A percentile compares a stretch with the other conserved stretches of the same genome.
These are phyloP conservation scores for Orbilia quercus DNA, from an alignment of 2,329 filamentous ascomycete species.

Conservation along the genomic window DNA sequence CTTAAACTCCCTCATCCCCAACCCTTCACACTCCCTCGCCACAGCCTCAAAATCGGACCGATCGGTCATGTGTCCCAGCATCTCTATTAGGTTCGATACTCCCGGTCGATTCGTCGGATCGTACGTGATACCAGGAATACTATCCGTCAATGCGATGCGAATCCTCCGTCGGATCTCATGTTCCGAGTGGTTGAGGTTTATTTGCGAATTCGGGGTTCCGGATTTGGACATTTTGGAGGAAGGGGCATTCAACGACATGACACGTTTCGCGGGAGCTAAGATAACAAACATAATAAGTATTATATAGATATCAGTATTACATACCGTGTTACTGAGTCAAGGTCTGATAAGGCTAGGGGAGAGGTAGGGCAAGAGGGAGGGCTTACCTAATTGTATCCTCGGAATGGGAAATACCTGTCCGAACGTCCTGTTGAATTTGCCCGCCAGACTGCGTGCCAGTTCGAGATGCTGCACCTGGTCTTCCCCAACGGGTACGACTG, in stretches of 20 bases:
- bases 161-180: constrained; percentile 76
- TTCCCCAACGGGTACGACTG: constrained; percentile 95
- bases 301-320: too few relatives aligned
- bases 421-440: constrained; percentile 84
- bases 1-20: constrained; percentile 73
- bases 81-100: constrained; percentile 85
- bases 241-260: constrained; percentile 89
- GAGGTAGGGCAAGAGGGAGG: too few relatives aligned
- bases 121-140: constrained; percentile 74
- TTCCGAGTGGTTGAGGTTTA: constrained; percentile 80
- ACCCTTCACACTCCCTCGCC: constrained; percentile 62
- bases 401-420: constrained; percentile 74
- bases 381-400: constrained; percentile 76
- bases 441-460: constrained; percentile 85
- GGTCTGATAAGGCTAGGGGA: too few relatives aligned
- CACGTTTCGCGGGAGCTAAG: constrained; percentile 78
- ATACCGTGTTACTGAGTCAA: too few relatives aligned
- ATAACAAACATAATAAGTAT: too few relatives aligned
- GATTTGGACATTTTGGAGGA: constrained; percentile 95
- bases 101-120: constrained; percentile 77
- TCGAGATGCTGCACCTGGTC: constrained; percentile 95
- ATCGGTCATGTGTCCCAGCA: constrained; percentile 76
- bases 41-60: constrained; percentile 64
- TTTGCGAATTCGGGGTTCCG: constrained; percentile 77
- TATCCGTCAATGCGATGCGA: constrained; percentile 80